Conservation (phyloP, 768 basidiomycete species). For the Multifurca ochricompacta region DNA sequence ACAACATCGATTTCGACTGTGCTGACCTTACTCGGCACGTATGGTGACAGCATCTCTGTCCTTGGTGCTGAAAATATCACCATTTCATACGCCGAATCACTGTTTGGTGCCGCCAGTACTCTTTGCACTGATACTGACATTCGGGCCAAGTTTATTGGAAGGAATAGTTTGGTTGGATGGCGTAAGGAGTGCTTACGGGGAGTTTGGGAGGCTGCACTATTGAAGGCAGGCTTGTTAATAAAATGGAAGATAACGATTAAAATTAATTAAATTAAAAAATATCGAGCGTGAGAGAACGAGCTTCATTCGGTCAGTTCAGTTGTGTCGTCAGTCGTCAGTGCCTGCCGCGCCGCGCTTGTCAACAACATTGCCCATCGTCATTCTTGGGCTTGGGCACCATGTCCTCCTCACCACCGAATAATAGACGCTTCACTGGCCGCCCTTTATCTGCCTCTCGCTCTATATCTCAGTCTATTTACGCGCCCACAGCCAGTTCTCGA, state of each 20-base stretch:
- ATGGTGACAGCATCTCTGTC: background rate
- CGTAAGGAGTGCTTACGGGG: background rate
- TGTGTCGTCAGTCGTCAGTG: no score
- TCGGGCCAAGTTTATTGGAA: background rate
- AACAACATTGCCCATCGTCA: background rate
- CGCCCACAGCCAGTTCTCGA: constrained; percentile 50
- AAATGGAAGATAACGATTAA: constrained; percentile 3
- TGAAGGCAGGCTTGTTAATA: background rate
- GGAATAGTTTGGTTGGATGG: background rate
- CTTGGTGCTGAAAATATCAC: background rate
- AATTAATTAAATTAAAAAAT: background rate
- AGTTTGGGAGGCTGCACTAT: background rate
- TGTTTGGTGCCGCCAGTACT: background rate
- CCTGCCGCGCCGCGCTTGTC: no score
- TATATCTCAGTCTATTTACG: constrained; percentile 28
- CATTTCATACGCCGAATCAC: background rate
- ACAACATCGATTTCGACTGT: background rate
- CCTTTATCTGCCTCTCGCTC: constrained; percentile 23
- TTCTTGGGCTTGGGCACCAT: constrained; percentile 10
- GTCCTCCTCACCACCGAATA: constrained; percentile 22
- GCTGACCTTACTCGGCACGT: background rate
- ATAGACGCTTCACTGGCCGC: constrained; percentile 22
- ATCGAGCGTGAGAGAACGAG: no score
- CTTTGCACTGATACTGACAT: background rate
- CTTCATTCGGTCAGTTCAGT: no score